These are phyloP conservation scores for Plectosphaerella cucumerina DNA, from an alignment of 2,329 filamentous ascomycete genomes.

Conservation along the genomic window DNA sequence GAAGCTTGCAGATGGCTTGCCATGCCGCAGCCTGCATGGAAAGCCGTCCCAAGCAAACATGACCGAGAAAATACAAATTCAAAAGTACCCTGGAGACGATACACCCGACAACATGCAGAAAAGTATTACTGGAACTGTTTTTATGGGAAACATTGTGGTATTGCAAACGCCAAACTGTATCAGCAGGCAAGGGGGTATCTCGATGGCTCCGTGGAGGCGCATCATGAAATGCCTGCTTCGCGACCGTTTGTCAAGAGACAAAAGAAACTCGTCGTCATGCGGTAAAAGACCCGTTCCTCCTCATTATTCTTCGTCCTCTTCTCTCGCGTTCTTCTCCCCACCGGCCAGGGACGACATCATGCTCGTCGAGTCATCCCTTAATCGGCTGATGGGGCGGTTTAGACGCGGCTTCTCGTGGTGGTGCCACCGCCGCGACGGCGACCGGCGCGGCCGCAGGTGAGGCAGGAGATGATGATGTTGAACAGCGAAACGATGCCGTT, in stretches of 20 bases:
- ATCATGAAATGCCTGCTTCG: conserved; percentile 3
- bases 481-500: conserved; percentile 61
- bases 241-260: neutral
- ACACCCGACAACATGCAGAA: no score
- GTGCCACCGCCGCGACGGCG: conserved; percentile 15
- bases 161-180: conserved; percentile 1
- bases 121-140: neutral
- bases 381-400: conserved; percentile 7
- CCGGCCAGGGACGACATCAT: neutral
- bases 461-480: conserved; percentile 62
- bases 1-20: no score
- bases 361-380: neutral
- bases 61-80: no score
- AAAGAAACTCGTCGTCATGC: neutral
- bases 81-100: no score
- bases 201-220: neutral
- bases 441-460: conserved; percentile 50
- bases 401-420: conserved; percentile 27
- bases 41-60: no score
- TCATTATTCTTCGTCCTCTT: neutral
- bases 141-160: conserved; percentile 7
- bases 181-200: neutral
- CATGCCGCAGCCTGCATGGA: no score
- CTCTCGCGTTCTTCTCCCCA: neutral
- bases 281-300: neutral